phyloP scores from a whole-genome alignment of 179 eudicot genomes.

The Corrigiola litoralis region DNA sequence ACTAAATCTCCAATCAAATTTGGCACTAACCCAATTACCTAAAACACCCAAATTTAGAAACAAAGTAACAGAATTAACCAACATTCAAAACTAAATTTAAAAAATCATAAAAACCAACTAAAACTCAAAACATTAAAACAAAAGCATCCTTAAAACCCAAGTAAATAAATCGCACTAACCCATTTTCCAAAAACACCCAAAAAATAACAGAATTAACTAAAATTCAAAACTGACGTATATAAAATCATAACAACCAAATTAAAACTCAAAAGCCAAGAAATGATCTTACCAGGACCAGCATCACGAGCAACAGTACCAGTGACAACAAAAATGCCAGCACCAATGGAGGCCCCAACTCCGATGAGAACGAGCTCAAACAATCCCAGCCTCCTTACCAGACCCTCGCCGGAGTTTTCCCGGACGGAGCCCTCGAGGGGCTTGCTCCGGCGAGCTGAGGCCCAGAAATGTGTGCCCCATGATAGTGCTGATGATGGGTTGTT shows the following conservation, averaged over 20 bases:
- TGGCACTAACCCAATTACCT: too few species aligned
- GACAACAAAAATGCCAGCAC: constrained; percentile 93
- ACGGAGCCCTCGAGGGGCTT: constrained; percentile 38
- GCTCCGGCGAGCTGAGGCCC: constrained; percentile 60
- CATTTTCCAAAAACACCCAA: not conserved
- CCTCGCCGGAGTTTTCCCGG: constrained; percentile 43
- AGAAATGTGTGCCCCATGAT: constrained; percentile 47
- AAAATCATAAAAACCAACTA: too few species aligned
- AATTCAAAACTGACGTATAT: not conserved
- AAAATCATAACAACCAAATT: not conserved
- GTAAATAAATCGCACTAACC: not conserved
- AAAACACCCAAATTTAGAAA: too few species aligned
- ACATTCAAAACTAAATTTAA: too few species aligned
- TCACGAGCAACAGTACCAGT: constrained; percentile 96
- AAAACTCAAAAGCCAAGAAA: not conserved
- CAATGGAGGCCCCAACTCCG: constrained; percentile 93
- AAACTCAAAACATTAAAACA: too few species aligned
- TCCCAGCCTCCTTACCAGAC: constrained; percentile 70
- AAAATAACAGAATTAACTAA: not conserved
- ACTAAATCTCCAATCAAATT: too few species aligned
- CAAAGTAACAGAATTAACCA: too few species aligned
- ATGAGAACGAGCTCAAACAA: constrained; percentile 66
- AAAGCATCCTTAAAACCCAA: too few species aligned
- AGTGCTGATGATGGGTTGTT: constrained; percentile 4
- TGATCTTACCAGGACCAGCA: constrained; percentile 74